A percentile compares a stretch with the other conserved stretches of the same genome.
These are phyloP conservation scores for Conticribra guillardii DNA, from an alignment of 108 stramenopile genomes.

Conservation along the genomic window DNA sequence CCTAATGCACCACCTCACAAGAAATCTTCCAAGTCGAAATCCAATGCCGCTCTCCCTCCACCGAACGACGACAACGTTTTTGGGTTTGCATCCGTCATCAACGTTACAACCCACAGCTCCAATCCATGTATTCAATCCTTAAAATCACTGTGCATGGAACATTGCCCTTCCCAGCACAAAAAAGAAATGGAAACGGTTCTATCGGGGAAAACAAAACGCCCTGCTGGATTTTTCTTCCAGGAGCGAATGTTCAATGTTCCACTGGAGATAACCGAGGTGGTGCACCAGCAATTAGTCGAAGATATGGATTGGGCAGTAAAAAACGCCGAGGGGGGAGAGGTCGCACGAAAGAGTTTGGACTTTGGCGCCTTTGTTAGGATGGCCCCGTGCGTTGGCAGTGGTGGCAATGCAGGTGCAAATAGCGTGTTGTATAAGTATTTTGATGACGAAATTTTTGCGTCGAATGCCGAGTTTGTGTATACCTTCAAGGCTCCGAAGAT, in stretches of 20 bases:
- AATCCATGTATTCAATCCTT: slow-evolving; percentile 57
- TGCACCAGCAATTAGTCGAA: slow-evolving; percentile 79
- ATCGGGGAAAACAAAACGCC: slow-evolving; percentile 79
- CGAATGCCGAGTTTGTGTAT: slow-evolving; percentile 77
- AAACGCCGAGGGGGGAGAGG: slow-evolving; percentile 69
- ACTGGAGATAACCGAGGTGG: slow-evolving; percentile 74
- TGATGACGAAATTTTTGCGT: slow-evolving; percentile 85
- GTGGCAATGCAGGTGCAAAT: slow-evolving; percentile 8
- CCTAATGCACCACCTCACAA: not conserved
- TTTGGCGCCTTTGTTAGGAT: slow-evolving; percentile 84
- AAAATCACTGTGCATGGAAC: slow-evolving; percentile 59
- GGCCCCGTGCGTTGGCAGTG: slow-evolving; percentile 56
- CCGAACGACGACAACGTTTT: slow-evolving; percentile 52
- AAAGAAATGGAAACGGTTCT: slow-evolving; percentile 72
- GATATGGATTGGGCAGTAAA: slow-evolving; percentile 87
- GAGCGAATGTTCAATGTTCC: slow-evolving; percentile 87
- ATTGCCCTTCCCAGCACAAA: slow-evolving; percentile 73
- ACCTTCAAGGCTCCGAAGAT: slow-evolving; percentile 65
- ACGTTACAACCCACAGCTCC: slow-evolving; percentile 71
- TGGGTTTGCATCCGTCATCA: slow-evolving; percentile 83
- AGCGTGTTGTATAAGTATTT: slow-evolving; percentile 74
- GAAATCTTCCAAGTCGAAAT: not conserved
- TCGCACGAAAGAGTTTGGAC: slow-evolving; percentile 71
- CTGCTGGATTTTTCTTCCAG: slow-evolving; percentile 85
- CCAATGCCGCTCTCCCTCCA: not conserved